Conservation (phyloP, 2,329 filamentous ascomycete genomes). For the Venturia asperata region DNA sequence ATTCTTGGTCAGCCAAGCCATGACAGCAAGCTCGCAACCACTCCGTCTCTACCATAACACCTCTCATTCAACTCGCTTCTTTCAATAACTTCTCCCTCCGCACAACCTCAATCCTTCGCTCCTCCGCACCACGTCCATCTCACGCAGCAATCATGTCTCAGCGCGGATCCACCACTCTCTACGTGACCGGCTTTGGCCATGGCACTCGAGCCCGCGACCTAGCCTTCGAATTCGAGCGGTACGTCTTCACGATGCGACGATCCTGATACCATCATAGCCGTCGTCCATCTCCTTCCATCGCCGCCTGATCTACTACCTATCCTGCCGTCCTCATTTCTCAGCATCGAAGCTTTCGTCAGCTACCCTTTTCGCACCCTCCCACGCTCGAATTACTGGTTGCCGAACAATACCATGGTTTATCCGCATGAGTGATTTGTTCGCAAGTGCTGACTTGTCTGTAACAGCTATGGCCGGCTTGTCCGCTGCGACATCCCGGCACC, state of each 20-base stretch:
- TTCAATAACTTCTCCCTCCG: not conserved
- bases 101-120: not conserved
- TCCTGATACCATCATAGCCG: slow-evolving; percentile 32
- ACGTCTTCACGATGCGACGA: slow-evolving; percentile 57
- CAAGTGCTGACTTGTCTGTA: slow-evolving; percentile 14
- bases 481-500: slow-evolving; percentile 97
- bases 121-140: not conserved
- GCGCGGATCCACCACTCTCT: slow-evolving; percentile 78
- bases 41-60: not conserved
- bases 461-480: slow-evolving; percentile 91
- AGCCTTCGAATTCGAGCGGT: slow-evolving; percentile 99
- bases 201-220: slow-evolving; percentile 97
- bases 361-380: not conserved
- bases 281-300: slow-evolving; percentile 24
- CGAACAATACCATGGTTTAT: not conserved
- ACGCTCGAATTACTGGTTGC: not conserved
- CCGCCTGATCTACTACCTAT: slow-evolving; percentile 21
- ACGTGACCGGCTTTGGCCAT: slow-evolving; percentile 98
- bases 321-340: slow-evolving; percentile 19
- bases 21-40: too few species aligned
- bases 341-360: slow-evolving; percentile 20
- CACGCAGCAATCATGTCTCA: slow-evolving; percentile 64
- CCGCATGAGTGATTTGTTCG: slow-evolving; percentile 14
- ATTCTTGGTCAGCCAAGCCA: too few species aligned
- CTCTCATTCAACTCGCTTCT: not conserved